Evolutionary conservation across 371 early-diverging fungal species (phyloP), one percentile per base, ranked within the genome.

Genomic region (Blakeslea trispora): DNA sequence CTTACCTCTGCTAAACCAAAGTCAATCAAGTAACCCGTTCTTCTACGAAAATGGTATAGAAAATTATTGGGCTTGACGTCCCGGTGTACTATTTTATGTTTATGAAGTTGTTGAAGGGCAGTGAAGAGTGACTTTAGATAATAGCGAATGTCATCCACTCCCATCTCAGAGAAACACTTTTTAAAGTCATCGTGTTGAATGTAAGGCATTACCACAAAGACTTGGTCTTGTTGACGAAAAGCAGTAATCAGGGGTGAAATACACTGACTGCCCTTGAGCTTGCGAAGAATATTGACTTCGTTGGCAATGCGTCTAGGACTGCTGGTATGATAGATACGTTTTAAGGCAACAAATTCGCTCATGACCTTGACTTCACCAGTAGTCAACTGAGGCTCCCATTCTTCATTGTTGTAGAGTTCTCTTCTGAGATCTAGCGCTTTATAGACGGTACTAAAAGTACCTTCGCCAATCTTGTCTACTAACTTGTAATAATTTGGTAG

Each of bases 61-160:
- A 99, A 99, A 63, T 99, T 99, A 50, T 88, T 85, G 0, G 99
- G 99, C 69, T 99, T 99, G 45, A 99, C 82, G 66, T 99, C 99
- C 19, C 99, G 85, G 59, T 97, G 97, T 28, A 97, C 77, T 42
- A 93, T 88, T 5, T 78, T 71, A 19, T 77, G 71, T 11, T 57
- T 59, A 55, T 98, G 97, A 4, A 97, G 71, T 52, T 91, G 74
- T 6, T 71, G 72, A 3, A 96, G 66, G 0, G 91, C 94, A 9
- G 78, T 73, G 13, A 98, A 74, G 3, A 99, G 68, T 1, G 87
- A 82, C 11, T 84, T 81, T 60, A 98, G 71, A 68, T 99, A 99
- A 57, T 66, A 75, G 32, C 84, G 84, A 42, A 98, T 91, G 39
- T 97, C 96, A 3, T 44, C 18, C 18, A 63, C 8, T 22, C 17